Percentiles rank a stretch among this genome's conserved stretches.
Conservation (phyloP, 1,284 basidiomycete genomes). For the Leccinum solheimii region DNA sequence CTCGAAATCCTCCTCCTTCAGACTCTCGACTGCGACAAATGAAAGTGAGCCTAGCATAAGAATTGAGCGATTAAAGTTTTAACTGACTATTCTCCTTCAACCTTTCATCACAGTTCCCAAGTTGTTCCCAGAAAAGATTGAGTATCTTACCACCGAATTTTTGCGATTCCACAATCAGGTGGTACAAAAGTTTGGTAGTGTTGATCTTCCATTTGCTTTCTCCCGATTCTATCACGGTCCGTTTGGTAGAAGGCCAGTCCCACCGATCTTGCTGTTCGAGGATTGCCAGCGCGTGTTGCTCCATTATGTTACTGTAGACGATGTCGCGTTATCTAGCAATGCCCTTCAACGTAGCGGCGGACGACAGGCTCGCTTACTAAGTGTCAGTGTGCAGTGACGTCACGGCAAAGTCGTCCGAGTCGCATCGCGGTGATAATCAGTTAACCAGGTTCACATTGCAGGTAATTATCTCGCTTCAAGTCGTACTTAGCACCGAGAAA, state of each 20-base stretch:
- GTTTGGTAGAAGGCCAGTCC: not conserved
- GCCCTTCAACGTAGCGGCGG: no score
- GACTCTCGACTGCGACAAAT: not conserved
- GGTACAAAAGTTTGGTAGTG: slow-evolving; percentile 1
- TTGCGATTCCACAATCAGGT: slow-evolving; percentile 7
- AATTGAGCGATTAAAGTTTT: not conserved
- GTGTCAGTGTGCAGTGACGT: no score
- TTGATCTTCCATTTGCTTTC: not conserved
- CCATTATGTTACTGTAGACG: not conserved
- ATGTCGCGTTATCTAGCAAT: not conserved
- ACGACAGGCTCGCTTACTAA: no score
- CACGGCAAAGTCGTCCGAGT: no score
- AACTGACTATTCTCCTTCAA: slow-evolving; percentile 1
- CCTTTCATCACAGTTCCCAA: not conserved
- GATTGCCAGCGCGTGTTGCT: not conserved
- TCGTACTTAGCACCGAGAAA: no score
- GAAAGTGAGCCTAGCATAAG: not conserved
- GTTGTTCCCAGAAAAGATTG: slow-evolving; percentile 3
- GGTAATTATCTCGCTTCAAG: no score
- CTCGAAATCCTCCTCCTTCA: not conserved
- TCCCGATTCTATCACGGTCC: not conserved
- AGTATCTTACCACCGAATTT: slow-evolving; percentile 1
- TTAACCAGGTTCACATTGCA: no score
- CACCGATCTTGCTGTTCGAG: not conserved
- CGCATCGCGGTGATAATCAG: no score